A percentile compares a stretch with the other conserved stretches of the same genome.
phyloP scores from a whole-genome alignment of 1,284 basidiomycete genomes.

The Dichomitus squalens region DNA sequence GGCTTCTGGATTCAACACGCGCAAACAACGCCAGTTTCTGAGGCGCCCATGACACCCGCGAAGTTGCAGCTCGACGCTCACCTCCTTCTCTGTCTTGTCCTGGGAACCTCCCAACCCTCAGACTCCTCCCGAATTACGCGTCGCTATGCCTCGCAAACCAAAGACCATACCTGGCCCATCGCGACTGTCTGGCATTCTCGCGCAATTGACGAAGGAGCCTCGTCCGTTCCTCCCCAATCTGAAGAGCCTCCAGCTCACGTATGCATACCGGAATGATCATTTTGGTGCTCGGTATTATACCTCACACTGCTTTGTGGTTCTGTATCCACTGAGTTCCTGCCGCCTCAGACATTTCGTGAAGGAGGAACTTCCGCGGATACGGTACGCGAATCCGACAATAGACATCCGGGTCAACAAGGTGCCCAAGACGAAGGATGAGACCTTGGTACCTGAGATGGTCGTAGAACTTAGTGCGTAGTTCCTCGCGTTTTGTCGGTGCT shows the following conservation, averaged over 20 bases:
- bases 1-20: constrained; percentile 23
- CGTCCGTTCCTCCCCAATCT: constrained; percentile 55
- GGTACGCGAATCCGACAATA: constrained; percentile 67
- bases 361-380: constrained; percentile 73
- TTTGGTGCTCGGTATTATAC: constrained; percentile 63
- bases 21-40: constrained; percentile 21
- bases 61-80: constrained; percentile 1
- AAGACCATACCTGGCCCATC: constrained; percentile 54
- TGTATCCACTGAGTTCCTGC: too few relatives aligned
- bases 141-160: constrained; percentile 43
- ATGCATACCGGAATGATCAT: constrained; percentile 68
- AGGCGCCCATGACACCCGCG: constrained; percentile 5
- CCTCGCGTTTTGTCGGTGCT: neutral
- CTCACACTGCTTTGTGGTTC: neutral
- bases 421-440: constrained; percentile 52
- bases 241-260: constrained; percentile 54
- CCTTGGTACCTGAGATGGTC: constrained; percentile 59
- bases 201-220: constrained; percentile 54
- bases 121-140: neutral
- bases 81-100: neutral
- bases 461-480: constrained; percentile 60
- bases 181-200: constrained; percentile 55
- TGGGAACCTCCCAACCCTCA: neutral
- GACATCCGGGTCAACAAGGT: constrained; percentile 57
- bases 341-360: constrained; percentile 71